Conservation (phyloP, 2,329 filamentous ascomycete species). For the Aspergillus sp. region DNA sequence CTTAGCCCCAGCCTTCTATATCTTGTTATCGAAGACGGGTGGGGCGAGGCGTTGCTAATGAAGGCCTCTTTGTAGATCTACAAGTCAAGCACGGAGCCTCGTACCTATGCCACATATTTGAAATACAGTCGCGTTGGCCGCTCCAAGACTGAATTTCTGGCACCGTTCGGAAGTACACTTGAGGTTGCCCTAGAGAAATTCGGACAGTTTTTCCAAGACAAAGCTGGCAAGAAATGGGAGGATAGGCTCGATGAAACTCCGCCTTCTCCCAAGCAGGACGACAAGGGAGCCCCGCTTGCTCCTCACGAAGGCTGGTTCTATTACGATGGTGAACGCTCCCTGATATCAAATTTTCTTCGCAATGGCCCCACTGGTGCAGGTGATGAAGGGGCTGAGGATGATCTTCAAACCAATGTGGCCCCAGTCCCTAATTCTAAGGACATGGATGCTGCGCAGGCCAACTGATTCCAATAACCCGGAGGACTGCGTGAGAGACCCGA, state of each 20-base stretch:
- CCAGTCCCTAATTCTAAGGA: too few species aligned
- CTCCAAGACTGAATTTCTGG: constrained; percentile 31
- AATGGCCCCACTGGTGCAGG: neutral
- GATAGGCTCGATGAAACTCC: constrained; percentile 30
- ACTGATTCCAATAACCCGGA: too few species aligned
- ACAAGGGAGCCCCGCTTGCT: constrained; percentile 22
- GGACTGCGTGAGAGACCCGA: too few species aligned
- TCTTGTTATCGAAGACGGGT: neutral
- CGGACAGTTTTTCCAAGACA: constrained; percentile 55
- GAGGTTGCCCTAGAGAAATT: constrained; percentile 52
- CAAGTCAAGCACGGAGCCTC: constrained; percentile 61
- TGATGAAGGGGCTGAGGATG: neutral
- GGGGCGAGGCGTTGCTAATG: neutral
- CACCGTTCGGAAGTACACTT: constrained; percentile 30
- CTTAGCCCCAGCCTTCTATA: constrained; percentile 22
- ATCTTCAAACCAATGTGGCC: neutral
- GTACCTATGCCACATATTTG: constrained; percentile 60
- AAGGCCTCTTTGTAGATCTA: constrained; percentile 55
- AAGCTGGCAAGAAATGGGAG: constrained; percentile 62
- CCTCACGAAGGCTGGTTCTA: constrained; percentile 33
- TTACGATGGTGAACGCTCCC: constrained; percentile 20
- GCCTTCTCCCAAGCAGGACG: constrained; percentile 21
- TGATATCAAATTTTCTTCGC: constrained; percentile 23
- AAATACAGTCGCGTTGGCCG: constrained; percentile 42
- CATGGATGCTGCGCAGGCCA: too few species aligned